These are phyloP conservation scores for Schizothecium vesticola DNA, from an alignment of 495 filamentous ascomycete species.

Conservation along the genomic window DNA sequence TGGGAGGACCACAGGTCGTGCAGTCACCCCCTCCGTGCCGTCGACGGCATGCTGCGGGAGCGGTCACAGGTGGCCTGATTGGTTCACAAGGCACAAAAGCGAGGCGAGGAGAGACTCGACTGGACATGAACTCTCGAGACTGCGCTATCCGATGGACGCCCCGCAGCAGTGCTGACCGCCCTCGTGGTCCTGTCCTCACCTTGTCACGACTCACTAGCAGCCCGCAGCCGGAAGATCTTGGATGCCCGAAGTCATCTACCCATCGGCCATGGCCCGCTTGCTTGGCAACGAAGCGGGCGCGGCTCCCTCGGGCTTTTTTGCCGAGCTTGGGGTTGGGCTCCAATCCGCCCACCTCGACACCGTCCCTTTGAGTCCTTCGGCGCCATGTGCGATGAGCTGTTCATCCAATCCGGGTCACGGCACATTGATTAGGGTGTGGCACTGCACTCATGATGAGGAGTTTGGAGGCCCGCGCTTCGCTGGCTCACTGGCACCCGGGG, in stretches of 20 bases:
- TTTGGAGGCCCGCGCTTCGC: not conserved
- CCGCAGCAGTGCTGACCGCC: not conserved
- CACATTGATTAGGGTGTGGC: conserved; percentile 5
- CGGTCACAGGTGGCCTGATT: conserved; percentile 18
- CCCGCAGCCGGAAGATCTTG: not conserved
- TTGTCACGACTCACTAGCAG: not conserved
- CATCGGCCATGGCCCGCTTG: not conserved
- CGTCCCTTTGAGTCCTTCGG: not conserved
- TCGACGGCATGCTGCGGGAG: conserved; percentile 12
- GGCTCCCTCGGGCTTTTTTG: conserved; percentile 10
- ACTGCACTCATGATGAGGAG: not conserved
- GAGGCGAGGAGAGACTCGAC: conserved; percentile 17
- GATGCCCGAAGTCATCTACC: conserved; percentile 8
- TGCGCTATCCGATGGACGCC: not conserved
- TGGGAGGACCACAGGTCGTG: conserved; percentile 10
- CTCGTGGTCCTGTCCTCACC: conserved; percentile 1
- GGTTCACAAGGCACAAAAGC: conserved; percentile 15
- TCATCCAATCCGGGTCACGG: conserved; percentile 1
- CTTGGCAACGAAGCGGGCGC: not conserved
- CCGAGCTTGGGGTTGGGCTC: conserved; percentile 5
- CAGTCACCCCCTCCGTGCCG: conserved; percentile 15
- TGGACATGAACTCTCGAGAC: conserved; percentile 8
- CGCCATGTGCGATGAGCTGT: conserved; percentile 16
- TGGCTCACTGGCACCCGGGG: not conserved
- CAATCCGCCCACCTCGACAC: conserved; percentile 10